Evolutionary conservation across 2,329 filamentous ascomycete genomes (phyloP).

Genomic region (Fusarium annulatum): DNA sequence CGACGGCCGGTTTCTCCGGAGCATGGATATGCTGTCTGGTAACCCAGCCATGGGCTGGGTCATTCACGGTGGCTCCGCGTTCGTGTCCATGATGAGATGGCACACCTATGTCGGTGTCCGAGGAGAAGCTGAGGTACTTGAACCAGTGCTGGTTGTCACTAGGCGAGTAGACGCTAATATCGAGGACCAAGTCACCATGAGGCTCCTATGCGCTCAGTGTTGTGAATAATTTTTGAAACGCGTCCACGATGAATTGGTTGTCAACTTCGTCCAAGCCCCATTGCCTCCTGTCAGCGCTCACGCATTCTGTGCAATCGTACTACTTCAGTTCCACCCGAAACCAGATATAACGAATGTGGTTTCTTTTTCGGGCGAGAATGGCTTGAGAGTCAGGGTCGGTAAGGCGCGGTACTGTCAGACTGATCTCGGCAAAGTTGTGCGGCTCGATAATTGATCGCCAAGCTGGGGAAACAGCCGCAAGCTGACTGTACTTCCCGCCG

Average conservation of each 20-base stretch:
- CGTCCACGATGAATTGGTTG: not conserved
- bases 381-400: not conserved
- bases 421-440: not conserved
- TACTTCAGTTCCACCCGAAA: not conserved
- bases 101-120: not conserved
- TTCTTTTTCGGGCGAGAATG: not conserved
- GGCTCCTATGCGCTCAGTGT: not conserved
- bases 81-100: not conserved
- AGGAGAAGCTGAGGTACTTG: not conserved
- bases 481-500: not conserved
- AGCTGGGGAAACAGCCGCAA: not conserved
- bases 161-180: not conserved
- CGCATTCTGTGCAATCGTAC: not conserved
- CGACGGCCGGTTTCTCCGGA: no score
- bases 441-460: not conserved
- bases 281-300: fast-evolving
- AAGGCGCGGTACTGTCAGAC: not conserved
- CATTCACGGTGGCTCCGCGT: not conserved
- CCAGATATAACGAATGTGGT: not conserved
- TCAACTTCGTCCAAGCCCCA: not conserved
- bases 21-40: no score
- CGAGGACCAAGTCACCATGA: not conserved
- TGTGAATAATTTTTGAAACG: not conserved
- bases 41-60: not conserved
- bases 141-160: not conserved